Conservation (phyloP, 1,284 basidiomycete species). For the Trichosporon coremiiforme region DNA sequence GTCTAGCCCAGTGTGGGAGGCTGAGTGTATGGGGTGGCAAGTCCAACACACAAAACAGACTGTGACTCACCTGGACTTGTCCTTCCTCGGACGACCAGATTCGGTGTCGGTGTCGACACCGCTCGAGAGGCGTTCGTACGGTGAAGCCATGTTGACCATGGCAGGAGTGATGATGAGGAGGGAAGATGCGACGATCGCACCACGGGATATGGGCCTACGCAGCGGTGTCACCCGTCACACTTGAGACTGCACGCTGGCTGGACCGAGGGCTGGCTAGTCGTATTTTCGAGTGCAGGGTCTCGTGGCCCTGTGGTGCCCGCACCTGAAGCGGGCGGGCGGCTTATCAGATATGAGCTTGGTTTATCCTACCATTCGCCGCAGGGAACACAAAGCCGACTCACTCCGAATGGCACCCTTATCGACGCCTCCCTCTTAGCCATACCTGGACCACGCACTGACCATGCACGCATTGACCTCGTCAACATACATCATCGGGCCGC, state of each 20-base stretch:
- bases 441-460: background rate
- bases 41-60: background rate
- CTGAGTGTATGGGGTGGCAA: background rate
- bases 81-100: background rate
- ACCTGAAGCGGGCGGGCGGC: background rate
- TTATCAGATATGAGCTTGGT: conserved; percentile 14
- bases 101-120: background rate
- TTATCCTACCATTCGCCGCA: conserved; percentile 1
- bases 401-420: background rate
- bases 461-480: background rate
- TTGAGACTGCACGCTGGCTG: background rate
- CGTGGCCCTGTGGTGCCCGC: background rate
- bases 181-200: background rate
- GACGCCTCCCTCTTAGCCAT: background rate
- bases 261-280: background rate
- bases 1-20: background rate
- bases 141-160: background rate
- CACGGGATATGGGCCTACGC: background rate
- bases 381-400: background rate
- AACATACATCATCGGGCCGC: background rate
- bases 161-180: background rate
- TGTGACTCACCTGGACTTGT: background rate
- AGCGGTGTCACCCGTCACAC: background rate
- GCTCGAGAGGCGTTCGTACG: background rate
- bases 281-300: background rate